Evolutionary conservation across 345 rosid genomes (phyloP).

Genomic region (Eutrema yunnanense): DNA sequence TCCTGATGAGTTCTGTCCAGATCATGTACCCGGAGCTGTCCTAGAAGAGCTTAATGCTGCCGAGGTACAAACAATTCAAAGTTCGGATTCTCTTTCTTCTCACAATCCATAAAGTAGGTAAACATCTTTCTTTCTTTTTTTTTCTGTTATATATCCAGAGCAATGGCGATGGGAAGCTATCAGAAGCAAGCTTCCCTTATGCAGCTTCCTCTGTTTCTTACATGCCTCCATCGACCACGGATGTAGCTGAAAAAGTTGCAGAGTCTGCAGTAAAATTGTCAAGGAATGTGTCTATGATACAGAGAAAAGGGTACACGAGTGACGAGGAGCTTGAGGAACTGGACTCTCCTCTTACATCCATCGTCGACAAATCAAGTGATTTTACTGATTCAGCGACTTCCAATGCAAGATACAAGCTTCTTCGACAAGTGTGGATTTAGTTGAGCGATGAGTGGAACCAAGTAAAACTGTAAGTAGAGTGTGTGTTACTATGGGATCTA

Average conservation of each 20-base stretch:
- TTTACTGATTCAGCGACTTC: neutral
- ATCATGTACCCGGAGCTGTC: too few relatives aligned
- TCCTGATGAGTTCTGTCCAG: slow-evolving; percentile 97
- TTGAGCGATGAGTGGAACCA: neutral
- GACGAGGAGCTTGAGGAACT: slow-evolving; percentile 87
- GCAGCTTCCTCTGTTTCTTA: slow-evolving; percentile 62
- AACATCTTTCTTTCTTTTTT: neutral
- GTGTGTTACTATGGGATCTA: neutral
- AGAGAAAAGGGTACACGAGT: slow-evolving; percentile 90
- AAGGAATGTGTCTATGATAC: slow-evolving; percentile 54
- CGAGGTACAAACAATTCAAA: slow-evolving; percentile 46
- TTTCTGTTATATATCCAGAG: slow-evolving; percentile 41
- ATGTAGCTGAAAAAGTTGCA: slow-evolving; percentile 57
- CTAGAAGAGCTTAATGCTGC: slow-evolving; percentile 86
- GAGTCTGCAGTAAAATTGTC: slow-evolving; percentile 49
- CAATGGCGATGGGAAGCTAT: slow-evolving; percentile 48
- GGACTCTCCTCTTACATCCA: slow-evolving; percentile 61
- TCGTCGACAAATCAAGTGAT: slow-evolving; percentile 46
- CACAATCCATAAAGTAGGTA: neutral
- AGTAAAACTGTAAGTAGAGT: neutral
- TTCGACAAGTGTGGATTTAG: slow-evolving; percentile 73
- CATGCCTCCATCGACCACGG: slow-evolving; percentile 51
- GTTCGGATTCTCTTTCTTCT: neutral
- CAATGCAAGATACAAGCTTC: slow-evolving; percentile 75
- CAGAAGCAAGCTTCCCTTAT: slow-evolving; percentile 69